Conservation (phyloP, 1,139 yeast species). For the Saccharomyces hybrid region DNA sequence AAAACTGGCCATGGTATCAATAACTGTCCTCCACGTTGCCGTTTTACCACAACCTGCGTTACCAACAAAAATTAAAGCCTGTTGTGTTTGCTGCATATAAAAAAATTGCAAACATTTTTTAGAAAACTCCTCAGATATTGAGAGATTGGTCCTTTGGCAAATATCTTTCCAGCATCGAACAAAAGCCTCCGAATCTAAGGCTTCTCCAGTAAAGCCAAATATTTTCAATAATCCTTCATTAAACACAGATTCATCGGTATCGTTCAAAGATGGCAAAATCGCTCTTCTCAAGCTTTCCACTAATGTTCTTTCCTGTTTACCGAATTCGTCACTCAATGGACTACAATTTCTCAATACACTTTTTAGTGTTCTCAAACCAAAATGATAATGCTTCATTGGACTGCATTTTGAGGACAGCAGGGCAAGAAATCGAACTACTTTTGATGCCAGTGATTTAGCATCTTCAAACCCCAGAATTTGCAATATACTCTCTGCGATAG, state of each 20-base stretch:
- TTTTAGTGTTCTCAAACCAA: slow-evolving; percentile 48
- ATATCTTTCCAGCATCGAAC: not conserved
- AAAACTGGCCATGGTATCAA: slow-evolving; percentile 37
- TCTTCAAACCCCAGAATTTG: slow-evolving; percentile 61
- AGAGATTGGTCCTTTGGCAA: slow-evolving; percentile 3
- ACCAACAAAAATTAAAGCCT: slow-evolving; percentile 81
- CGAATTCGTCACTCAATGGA: not conserved
- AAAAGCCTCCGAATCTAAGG: not conserved
- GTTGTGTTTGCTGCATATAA: slow-evolving; percentile 58
- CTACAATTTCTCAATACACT: not conserved
- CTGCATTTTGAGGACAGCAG: slow-evolving; percentile 38
- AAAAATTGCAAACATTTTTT: slow-evolving; percentile 55
- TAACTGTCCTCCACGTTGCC: slow-evolving; percentile 42
- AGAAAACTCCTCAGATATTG: slow-evolving; percentile 38
- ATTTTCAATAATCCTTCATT: not conserved
- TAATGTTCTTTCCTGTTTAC: not conserved
- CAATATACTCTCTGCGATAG: slow-evolving; percentile 66
- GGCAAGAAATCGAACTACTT: slow-evolving; percentile 50
- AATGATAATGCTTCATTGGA: slow-evolving; percentile 72
- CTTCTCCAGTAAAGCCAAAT: not conserved
- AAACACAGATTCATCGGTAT: not conserved
- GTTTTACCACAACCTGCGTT: slow-evolving; percentile 72
- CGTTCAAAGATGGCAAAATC: not conserved
- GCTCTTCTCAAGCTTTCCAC: not conserved
- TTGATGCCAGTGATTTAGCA: slow-evolving; percentile 41